Evolutionary conservation across 2,329 filamentous ascomycete genomes (phyloP).

Genomic region (Eurotiales sp.): DNA sequence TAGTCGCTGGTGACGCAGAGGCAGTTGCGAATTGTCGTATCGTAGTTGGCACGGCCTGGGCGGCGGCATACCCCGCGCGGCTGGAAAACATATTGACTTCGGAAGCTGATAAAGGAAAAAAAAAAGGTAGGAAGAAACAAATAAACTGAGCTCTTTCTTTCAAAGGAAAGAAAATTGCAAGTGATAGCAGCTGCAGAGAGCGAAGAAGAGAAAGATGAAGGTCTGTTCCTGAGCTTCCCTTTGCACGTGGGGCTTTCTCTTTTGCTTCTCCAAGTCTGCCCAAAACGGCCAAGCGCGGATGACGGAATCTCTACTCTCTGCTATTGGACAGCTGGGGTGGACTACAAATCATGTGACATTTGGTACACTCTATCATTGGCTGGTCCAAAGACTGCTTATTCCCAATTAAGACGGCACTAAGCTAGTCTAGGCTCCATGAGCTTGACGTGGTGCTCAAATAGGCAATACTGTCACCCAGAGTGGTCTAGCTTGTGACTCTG

Average conservation of each 20-base stretch:
- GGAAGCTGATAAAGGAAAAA: neutral
- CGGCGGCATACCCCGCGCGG: conserved; percentile 22
- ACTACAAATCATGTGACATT: too few relatives aligned
- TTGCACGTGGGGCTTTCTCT: neutral
- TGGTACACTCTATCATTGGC: too few relatives aligned
- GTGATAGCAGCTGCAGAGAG: neutral
- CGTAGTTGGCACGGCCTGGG: conserved; percentile 18
- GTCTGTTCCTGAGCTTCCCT: neutral
- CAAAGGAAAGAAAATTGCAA: neutral
- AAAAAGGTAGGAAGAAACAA: neutral
- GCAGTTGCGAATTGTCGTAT: conserved; percentile 25
- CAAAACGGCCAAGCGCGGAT: neutral
- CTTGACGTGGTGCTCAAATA: too few relatives aligned
- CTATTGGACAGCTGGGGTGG: neutral
- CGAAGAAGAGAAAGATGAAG: neutral
- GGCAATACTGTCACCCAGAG: too few relatives aligned
- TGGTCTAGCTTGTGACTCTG: too few relatives aligned
- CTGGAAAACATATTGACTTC: conserved; percentile 27
- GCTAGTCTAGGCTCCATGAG: too few relatives aligned
- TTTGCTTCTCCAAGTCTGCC: neutral
- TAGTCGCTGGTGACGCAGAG: conserved; percentile 30
- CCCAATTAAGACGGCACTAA: too few relatives aligned
- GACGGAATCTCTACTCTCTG: neutral
- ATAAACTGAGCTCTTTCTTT: too few relatives aligned
- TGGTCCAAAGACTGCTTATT: too few relatives aligned